Conservation (phyloP, 441 rosid species). For the Arabidopsis lyrata region DNA sequence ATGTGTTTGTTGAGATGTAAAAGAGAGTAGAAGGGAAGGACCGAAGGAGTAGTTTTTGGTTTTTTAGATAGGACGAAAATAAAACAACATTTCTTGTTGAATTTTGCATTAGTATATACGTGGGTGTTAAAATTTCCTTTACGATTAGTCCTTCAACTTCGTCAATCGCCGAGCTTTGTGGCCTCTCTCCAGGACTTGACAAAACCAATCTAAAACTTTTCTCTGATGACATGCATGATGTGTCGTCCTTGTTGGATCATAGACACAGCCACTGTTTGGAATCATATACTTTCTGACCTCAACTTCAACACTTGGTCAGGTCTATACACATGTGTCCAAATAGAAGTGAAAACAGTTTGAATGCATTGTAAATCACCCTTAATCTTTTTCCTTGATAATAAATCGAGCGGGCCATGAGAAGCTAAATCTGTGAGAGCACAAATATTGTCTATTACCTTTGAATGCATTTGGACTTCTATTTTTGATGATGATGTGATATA, state of each 20-base stretch:
- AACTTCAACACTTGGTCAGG: not conserved
- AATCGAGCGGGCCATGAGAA: too few relatives aligned
- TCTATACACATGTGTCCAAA: not conserved
- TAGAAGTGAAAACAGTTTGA: too few relatives aligned
- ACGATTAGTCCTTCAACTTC: not conserved
- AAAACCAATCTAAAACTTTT: not conserved
- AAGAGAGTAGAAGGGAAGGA: not conserved
- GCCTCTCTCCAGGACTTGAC: not conserved
- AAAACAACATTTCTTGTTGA: not conserved
- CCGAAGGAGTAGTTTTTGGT: not conserved
- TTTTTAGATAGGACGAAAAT: not conserved
- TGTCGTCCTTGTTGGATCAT: not conserved
- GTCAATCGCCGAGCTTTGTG: not conserved
- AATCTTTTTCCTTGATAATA: too few relatives aligned
- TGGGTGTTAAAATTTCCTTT: not conserved
- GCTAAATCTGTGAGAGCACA: too few relatives aligned
- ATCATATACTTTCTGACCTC: not conserved
- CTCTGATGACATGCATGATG: not conserved
- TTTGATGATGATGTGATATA: not conserved
- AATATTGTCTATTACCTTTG: too few relatives aligned
- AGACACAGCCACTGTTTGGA: not conserved
- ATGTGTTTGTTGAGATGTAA: constrained; percentile 19
- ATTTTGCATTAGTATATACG: not conserved
- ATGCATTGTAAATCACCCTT: too few relatives aligned
- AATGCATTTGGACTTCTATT: too few relatives aligned